phyloP scores from a whole-genome alignment of 2,329 filamentous ascomycete species.

The Fusarium sp. region DNA sequence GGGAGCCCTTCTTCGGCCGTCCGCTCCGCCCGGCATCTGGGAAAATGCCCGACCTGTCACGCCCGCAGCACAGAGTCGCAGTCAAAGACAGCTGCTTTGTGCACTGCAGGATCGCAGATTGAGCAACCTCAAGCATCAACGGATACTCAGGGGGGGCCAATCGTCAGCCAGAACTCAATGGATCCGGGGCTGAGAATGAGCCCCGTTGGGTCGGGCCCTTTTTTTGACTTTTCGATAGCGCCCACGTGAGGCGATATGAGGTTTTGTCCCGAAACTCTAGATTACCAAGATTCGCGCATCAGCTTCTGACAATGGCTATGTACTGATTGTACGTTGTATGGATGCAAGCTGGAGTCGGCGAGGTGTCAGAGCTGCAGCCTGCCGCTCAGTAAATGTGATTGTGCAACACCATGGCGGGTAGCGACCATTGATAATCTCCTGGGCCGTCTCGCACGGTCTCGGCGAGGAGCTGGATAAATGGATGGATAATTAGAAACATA shows the following conservation, averaged over 20 bases:
- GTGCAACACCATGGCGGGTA: constrained; percentile 21
- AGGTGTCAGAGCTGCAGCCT: constrained; percentile 15
- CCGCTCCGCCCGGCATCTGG: constrained; percentile 19
- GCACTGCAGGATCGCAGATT: constrained; percentile 38
- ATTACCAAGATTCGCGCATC: not conserved
- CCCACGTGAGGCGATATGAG: constrained; percentile 4
- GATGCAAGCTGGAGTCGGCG: constrained; percentile 6
- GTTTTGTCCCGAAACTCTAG: not conserved
- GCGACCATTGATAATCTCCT: constrained; percentile 26
- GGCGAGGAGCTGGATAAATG: not conserved
- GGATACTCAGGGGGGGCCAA: constrained; percentile 1
- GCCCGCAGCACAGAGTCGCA: constrained; percentile 5
- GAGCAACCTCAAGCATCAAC: constrained; percentile 16
- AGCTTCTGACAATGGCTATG: not conserved
- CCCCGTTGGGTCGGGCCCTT: constrained; percentile 11
- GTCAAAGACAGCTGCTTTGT: not conserved
- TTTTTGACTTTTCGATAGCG: constrained; percentile 30
- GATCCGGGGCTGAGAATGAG: constrained; percentile 5
- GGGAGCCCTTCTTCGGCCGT: constrained; percentile 24
- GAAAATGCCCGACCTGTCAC: constrained; percentile 42
- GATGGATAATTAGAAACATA: constrained; percentile 11
- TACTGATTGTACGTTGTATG: too few relatives aligned
- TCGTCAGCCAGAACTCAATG: constrained; percentile 3
- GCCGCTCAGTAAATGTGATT: constrained; percentile 20
- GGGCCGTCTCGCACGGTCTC: constrained; percentile 13